Percentiles rank a stretch among this genome's conserved stretches.
Conservation (phyloP, 768 basidiomycete genomes). For the Trametes coccinea region DNA sequence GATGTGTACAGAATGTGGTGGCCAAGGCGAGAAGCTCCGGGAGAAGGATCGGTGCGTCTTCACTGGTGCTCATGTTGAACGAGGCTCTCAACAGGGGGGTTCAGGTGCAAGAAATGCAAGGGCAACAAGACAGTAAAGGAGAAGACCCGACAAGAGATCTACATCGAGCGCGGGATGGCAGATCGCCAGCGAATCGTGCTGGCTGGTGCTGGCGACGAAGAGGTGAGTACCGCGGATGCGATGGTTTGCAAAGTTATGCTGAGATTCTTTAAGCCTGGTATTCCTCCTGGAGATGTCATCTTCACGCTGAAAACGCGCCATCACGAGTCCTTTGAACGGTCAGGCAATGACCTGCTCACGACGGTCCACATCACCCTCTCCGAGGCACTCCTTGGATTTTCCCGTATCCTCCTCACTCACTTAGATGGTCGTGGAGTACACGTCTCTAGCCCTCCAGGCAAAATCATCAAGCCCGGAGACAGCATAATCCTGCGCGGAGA, state of each 20-base stretch:
- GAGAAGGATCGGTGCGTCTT: constrained; percentile 76
- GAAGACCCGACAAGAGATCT: constrained; percentile 86
- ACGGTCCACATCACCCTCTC: constrained; percentile 86
- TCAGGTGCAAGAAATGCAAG: constrained; percentile 94
- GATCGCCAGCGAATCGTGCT: constrained; percentile 85
- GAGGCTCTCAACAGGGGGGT: no score
- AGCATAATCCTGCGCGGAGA: constrained; percentile 78
- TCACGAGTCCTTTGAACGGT: constrained; percentile 83
- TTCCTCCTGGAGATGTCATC: constrained; percentile 88
- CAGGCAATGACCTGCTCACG: constrained; percentile 78
- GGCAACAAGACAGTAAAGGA: constrained; percentile 82
- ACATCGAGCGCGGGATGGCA: constrained; percentile 84
- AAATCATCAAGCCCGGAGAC: constrained; percentile 73
- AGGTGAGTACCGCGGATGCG: constrained; percentile 47
- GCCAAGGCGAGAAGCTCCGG: constrained; percentile 66
- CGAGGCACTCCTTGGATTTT: constrained; percentile 95
- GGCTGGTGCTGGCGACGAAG: constrained; percentile 89
- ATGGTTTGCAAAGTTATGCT: neutral
- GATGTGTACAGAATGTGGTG: constrained; percentile 69
- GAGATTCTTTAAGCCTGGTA: constrained; percentile 58
- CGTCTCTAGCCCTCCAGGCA: constrained; percentile 70
- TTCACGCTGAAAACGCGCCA: constrained; percentile 69
- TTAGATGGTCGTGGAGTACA: constrained; percentile 91
- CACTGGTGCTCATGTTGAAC: neutral
- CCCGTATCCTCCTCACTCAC: constrained; percentile 85